Base-by-base conservation (phyloP, 148 eudicot species). In the Salicornia ramosissima region DNA sequence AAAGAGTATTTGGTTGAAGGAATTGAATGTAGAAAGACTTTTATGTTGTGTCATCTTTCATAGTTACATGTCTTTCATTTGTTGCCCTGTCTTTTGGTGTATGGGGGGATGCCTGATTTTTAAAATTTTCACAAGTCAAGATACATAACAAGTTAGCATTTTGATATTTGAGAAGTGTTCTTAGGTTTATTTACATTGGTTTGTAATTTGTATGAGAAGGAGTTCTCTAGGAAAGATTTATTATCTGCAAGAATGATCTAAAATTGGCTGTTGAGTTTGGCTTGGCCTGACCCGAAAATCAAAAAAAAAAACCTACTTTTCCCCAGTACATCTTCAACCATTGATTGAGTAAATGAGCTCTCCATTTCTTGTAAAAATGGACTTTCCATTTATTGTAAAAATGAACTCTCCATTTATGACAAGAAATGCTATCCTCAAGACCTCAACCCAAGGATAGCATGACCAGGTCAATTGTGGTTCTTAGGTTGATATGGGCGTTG, bases 61-160 rank as follows among this genome's bases (percentile, higher is more conserved):
- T n/a, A n/a, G n/a, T n/a, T n/a, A n/a, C n/a, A 70, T 39, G 63
- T 55, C 36, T 68, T 8, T 30, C 45, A 51, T 36, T 54, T 56
- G 42, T 42, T 69, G 3, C 42, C 36, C 19, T 70, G 28, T 19
- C 36, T 56, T 12, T 31, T 69, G 47, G 21, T 68, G 31, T 69
- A 69, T 60, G 26, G 33, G 45, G 33, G 24, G 36, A 22, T 54
- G 43, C 19, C 13, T 53, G 33, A 36, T 53, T 49, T 1, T 15
- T 29, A 43, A 21, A 43, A 29, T 57, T 3, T 25, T 57, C 14
- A 10, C 46, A 24, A 36, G 56, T 66, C 31, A 34, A 36, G 22
- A 65, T 26, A 25, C 36, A 43, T 36, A 14, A 42, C 55, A 8
- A 9, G 28, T 31, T 55, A 10, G 33, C 51, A 28, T 36, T 36